Conservation (phyloP, 1,139 yeast species). For the Yamadazyma songkhlaensis region DNA sequence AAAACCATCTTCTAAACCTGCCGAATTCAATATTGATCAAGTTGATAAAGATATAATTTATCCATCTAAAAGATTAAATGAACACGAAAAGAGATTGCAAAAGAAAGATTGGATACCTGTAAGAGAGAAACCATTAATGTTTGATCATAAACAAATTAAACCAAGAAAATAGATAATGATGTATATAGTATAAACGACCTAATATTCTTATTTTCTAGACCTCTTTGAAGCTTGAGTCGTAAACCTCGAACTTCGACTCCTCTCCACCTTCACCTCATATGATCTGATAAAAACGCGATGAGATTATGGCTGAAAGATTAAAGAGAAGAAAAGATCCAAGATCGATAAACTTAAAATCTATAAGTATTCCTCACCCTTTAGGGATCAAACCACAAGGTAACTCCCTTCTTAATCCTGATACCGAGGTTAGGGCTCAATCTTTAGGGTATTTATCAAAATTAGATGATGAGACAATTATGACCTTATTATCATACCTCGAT, state of each 20-base stretch:
- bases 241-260: neutral
- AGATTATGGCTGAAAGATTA: slow-evolving; percentile 3
- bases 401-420: slow-evolving; percentile 25
- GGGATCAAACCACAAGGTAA: slow-evolving; percentile 78
- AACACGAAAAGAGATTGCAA: slow-evolving; percentile 41
- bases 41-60: slow-evolving; percentile 66
- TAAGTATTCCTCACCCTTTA: slow-evolving; percentile 55
- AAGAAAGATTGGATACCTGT: slow-evolving; percentile 68
- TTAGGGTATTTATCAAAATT: slow-evolving; percentile 55
- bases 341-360: slow-evolving; percentile 20
- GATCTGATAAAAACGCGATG: slow-evolving; percentile 1
- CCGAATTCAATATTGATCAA: slow-evolving; percentile 48
- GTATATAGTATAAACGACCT: slow-evolving; percentile 6
- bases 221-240: neutral
- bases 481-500: slow-evolving; percentile 44
- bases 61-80: slow-evolving; percentile 62
- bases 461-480: slow-evolving; percentile 58
- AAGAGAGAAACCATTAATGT: slow-evolving; percentile 36
- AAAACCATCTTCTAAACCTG: slow-evolving; percentile 23
- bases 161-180: slow-evolving; percentile 14
- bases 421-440: slow-evolving; percentile 22
- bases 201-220: neutral
- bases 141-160: slow-evolving; percentile 20
- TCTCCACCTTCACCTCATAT: neutral
- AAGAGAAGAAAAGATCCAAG: slow-evolving; percentile 19